Evolutionary conservation across 106 monocot species (phyloP).

Genomic region (Posidonia australis): DNA sequence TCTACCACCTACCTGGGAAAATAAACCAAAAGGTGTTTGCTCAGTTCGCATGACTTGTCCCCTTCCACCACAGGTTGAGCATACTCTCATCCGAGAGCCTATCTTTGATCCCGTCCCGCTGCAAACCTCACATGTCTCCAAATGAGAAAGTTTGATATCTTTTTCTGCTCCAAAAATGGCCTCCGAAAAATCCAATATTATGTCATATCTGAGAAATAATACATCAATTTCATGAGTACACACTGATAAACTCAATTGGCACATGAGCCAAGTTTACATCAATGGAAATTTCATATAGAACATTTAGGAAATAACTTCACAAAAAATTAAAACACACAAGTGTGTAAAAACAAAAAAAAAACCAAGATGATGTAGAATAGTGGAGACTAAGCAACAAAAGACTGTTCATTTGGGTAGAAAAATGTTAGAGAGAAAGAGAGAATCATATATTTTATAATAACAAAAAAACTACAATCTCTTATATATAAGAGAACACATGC

Average conservation of each 20-base stretch:
- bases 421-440: too few relatives aligned
- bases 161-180: conserved; percentile 91
- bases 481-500: too few relatives aligned
- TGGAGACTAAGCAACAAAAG: too few relatives aligned
- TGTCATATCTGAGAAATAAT: conserved; percentile 62
- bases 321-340: too few relatives aligned
- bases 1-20: conserved; percentile 62
- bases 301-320: too few relatives aligned
- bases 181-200: conserved; percentile 81
- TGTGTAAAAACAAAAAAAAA: too few relatives aligned
- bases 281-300: too few relatives aligned
- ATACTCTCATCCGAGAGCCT: conserved; percentile 87
- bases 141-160: conserved; percentile 81
- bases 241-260: neutral
- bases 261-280: neutral
- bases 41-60: conserved; percentile 99
- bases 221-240: too few relatives aligned
- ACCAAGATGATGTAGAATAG: too few relatives aligned
- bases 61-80: conserved; percentile 92
- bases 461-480: too few relatives aligned
- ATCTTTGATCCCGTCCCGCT: conserved; percentile 75
- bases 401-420: too few relatives aligned
- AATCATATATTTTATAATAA: too few relatives aligned
- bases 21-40: conserved; percentile 96
- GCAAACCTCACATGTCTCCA: conserved; percentile 84